Evolutionary conservation across 1,284 basidiomycete genomes (phyloP), one percentile per base, ranked within the genome.

Genomic region (Ceraceosorus bombacis): DNA sequence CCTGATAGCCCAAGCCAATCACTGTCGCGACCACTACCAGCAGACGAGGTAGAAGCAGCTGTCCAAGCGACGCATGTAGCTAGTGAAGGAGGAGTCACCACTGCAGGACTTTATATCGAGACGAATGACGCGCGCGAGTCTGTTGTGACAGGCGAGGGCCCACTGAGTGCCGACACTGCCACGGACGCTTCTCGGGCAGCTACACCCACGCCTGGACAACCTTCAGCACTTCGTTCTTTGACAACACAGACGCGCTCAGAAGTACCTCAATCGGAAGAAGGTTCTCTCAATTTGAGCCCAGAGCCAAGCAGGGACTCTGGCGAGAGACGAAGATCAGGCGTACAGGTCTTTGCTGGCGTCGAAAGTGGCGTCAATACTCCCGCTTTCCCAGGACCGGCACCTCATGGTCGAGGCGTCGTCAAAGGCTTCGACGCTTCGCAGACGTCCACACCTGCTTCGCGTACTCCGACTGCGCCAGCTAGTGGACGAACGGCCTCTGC

Each of bases 321-420:
- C 27, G 27, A 27, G 27, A 27, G 27, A 27, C 43, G 43, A 15
- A 10, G 43, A 5, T 10, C 53, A 12, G 46, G 53, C 10, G 63
- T 68, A 48, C 58, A 69, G 39, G 60, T 71, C 40, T 66, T 67
- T 43, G 70, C 68, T 13, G 62, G 62, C 4, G 61, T 59, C 41
- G 69, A 71, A 51, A 68, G 66, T 41, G 69, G 68, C 2, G 63
- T 54, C 58, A 69, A 66, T 51, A 71, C 69, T 8, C 69, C 69
- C 8, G 59, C 64, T 12, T 46, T 68, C 6, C 69, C 69, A n/a
- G 64, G 66, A 51, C 36, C 46, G 39, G 41, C 41, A 3, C 49
- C n/a, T 27, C 43, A 49, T 10, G 43, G 43, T 46, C 43, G 43
- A 10, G 43, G 9, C 43, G 10, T 15, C 10, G 43, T 46, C 10